Conservation (phyloP, 768 basidiomycete species). For the Tulasnella sp. region DNA sequence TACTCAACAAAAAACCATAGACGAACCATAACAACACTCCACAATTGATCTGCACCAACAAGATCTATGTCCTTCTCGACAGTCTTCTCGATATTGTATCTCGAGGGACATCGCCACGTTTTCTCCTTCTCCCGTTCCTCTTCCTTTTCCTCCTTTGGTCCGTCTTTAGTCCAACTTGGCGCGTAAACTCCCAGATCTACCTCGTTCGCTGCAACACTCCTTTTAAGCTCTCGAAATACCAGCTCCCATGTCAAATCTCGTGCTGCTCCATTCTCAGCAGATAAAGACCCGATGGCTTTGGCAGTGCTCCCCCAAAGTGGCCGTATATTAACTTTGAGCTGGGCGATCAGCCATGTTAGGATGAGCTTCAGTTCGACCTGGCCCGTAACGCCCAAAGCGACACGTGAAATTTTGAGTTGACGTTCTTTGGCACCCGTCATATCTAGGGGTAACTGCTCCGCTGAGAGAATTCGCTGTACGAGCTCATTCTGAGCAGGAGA, state of each 20-base stretch:
- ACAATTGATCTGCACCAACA: constrained; percentile 18
- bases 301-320: constrained; percentile 81
- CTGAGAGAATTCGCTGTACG: constrained; percentile 43
- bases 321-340: constrained; percentile 84
- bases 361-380: constrained; percentile 46
- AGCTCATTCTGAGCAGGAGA: background rate
- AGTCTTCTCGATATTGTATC: too few relatives aligned
- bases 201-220: constrained; percentile 15
- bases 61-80: background rate
- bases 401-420: constrained; percentile 58
- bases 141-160: constrained; percentile 17
- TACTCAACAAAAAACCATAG: background rate
- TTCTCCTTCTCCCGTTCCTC: constrained; percentile 21
- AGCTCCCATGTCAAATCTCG: constrained; percentile 69
- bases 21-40: constrained; percentile 29
- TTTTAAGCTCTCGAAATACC: constrained; percentile 49
- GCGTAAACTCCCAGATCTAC: constrained; percentile 18
- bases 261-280: constrained; percentile 42
- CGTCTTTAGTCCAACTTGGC: constrained; percentile 12
- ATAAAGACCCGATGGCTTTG: constrained; percentile 45
- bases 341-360: constrained; percentile 64
- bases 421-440: constrained; percentile 74
- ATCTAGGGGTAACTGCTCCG: constrained; percentile 69
- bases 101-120: constrained; percentile 27
- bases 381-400: constrained; percentile 43